These are phyloP conservation scores for Mycena sanguinolenta DNA, from an alignment of 768 basidiomycete genomes.

Conservation along the genomic window DNA sequence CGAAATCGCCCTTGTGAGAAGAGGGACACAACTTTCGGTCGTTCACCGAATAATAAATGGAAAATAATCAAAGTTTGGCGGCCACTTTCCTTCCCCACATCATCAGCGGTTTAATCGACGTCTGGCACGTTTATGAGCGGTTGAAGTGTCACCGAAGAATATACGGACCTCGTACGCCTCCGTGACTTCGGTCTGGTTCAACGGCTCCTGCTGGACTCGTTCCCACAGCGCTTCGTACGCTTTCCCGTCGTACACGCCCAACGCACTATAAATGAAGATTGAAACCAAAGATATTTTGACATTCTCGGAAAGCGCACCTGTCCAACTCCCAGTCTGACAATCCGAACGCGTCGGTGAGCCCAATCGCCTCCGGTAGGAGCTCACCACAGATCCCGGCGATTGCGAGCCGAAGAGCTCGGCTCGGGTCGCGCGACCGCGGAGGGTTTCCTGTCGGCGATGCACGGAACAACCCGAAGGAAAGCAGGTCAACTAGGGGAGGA, in stretches of 20 bases:
- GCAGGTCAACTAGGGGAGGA: constrained; percentile 67
- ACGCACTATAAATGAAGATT: constrained; percentile 67
- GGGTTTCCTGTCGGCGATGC: constrained; percentile 23
- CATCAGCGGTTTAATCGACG: constrained; percentile 67
- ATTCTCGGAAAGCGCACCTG: constrained; percentile 54
- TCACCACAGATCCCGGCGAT: constrained; percentile 63
- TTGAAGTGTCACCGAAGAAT: neutral
- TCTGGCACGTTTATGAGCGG: constrained; percentile 37
- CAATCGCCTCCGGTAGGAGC: constrained; percentile 74
- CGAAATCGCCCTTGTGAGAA: too few relatives aligned
- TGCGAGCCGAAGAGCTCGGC: constrained; percentile 61
- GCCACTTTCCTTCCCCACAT: constrained; percentile 53
- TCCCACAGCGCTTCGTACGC: constrained; percentile 80
- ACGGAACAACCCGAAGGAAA: constrained; percentile 65
- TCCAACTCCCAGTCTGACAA: constrained; percentile 83
- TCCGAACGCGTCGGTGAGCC: constrained; percentile 79
- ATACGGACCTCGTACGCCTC: constrained; percentile 67
- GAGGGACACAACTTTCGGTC: too few relatives aligned
- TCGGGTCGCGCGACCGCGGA: constrained; percentile 53
- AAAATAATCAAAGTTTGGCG: too few relatives aligned
- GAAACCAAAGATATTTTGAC: neutral
- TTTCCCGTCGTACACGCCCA: constrained; percentile 73
- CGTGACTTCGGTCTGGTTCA: constrained; percentile 66
- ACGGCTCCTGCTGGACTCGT: constrained; percentile 68
- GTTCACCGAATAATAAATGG: too few relatives aligned